A percentile compares a stretch with the other conserved stretches of the same genome.
Conservation (phyloP, 257 asterid species). For the Solanum phureja region DNA sequence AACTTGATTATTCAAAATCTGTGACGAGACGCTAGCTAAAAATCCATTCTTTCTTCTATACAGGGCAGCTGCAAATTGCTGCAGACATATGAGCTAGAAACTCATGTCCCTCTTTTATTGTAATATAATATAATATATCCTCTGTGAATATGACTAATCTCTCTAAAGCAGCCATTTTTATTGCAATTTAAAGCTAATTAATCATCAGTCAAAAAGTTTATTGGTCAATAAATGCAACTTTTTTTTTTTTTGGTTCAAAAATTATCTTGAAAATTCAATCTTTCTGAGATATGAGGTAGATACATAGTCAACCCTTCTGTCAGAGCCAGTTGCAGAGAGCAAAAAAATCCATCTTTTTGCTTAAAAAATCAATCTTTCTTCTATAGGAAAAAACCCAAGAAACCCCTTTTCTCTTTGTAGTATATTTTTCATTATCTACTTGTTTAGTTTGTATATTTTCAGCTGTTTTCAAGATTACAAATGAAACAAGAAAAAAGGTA, state of each 20-base stretch:
- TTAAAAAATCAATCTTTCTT: neutral
- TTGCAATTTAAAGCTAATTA: neutral
- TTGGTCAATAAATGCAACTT: conserved; percentile 32
- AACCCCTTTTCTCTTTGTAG: neutral
- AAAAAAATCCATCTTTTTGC: conserved; percentile 11
- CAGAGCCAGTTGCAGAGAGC: neutral
- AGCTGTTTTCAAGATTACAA: conserved; percentile 3
- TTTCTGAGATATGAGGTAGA: conserved; percentile 20
- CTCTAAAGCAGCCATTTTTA: neutral
- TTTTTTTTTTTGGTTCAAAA: neutral
- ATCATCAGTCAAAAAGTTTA: conserved; percentile 6
- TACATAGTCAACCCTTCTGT: conserved; percentile 6
- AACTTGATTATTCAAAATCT: neutral
- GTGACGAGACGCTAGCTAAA: neutral
- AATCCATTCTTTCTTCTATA: neutral
- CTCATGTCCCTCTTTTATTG: neutral
- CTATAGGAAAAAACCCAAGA: neutral
- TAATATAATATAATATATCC: neutral
- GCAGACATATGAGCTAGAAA: neutral
- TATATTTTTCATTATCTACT: neutral
- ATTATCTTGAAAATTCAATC: neutral
- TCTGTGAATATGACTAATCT: neutral
- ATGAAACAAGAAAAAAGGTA: conserved; percentile 13
- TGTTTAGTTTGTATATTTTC: neutral
- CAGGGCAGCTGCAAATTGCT: neutral